Evolutionary conservation across 2,329 filamentous ascomycete species (phyloP).

Genomic region (Nothomitra cinnamomea): DNA sequence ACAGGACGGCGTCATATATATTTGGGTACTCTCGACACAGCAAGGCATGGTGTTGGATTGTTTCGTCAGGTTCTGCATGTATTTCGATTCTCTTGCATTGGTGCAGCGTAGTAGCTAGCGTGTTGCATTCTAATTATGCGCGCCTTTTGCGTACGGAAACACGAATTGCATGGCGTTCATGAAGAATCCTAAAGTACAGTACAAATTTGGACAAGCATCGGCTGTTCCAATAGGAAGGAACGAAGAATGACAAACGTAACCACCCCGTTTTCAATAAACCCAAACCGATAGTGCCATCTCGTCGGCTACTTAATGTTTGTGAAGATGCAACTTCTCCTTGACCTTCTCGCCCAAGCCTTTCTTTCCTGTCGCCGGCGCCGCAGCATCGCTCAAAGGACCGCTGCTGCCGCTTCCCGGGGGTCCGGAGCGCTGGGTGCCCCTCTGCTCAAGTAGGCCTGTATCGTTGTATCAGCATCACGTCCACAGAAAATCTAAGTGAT

Average conservation of each 20-base stretch:
- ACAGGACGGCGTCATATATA: no score
- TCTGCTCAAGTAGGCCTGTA: conserved; percentile 35
- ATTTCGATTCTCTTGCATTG: no score
- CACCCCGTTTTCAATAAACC: neutral
- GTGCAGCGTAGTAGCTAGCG: no score
- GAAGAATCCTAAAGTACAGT: no score
- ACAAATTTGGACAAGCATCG: no score
- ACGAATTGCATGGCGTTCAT: no score
- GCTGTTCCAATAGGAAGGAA: neutral
- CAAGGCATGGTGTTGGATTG: no score
- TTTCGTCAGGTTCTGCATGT: no score
- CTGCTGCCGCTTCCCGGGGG: conserved; percentile 8
- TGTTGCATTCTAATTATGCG: no score
- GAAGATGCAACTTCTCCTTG: conserved; percentile 47
- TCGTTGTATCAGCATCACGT: conserved; percentile 10
- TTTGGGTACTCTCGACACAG: no score
- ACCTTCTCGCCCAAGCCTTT: conserved; percentile 44
- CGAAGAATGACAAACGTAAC: neutral
- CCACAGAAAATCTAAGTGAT: neutral
- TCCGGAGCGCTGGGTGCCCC: conserved; percentile 25
- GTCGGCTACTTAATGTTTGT: neutral
- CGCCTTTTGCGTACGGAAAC: no score
- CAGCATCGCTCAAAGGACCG: conserved; percentile 13
- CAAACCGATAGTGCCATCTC: neutral
- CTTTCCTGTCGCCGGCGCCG: conserved; percentile 25